These are phyloP conservation scores for Ogataea polymorpha DNA, from an alignment of 805 yeast genomes.

Conservation along the genomic window DNA sequence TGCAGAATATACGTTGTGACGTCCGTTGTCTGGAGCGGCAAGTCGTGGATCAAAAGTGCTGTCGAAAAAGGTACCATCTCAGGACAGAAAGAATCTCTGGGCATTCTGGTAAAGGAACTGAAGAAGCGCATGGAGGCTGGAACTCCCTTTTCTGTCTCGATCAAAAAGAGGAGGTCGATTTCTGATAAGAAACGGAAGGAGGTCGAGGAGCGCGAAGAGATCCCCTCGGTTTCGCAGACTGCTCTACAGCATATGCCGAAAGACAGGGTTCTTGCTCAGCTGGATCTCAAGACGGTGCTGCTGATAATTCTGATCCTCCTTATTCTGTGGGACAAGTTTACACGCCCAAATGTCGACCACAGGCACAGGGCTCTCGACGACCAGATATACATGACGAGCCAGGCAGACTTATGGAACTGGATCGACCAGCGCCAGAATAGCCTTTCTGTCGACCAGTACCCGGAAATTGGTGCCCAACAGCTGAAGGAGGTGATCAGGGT, in stretches of 20 bases:
- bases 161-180: conserved; percentile 17
- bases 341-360: neutral
- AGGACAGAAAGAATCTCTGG: conserved; percentile 65
- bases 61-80: conserved; percentile 72
- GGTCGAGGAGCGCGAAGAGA: conserved; percentile 18
- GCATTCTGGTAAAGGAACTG: conserved; percentile 45
- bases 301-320: conserved; percentile 20
- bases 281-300: conserved; percentile 23
- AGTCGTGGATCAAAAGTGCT: conserved; percentile 75
- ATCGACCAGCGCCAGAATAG: conserved; percentile 32
- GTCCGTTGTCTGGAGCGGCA: conserved; percentile 65
- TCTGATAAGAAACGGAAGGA: conserved; percentile 18
- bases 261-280: conserved; percentile 19
- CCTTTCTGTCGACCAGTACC: neutral
- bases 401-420: conserved; percentile 74
- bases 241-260: conserved; percentile 10
- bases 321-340: conserved; percentile 19
- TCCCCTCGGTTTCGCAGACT: conserved; percentile 7
- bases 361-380: neutral
- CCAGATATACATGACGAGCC: conserved; percentile 44
- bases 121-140: conserved; percentile 34
- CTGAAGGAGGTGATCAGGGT: conserved; percentile 44
- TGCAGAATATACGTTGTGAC: conserved; percentile 55
- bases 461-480: conserved; percentile 34
- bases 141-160: conserved; percentile 1